These are phyloP conservation scores for Hebeloma cylindrosporum DNA, from an alignment of 768 basidiomycete genomes.

Conservation along the genomic window DNA sequence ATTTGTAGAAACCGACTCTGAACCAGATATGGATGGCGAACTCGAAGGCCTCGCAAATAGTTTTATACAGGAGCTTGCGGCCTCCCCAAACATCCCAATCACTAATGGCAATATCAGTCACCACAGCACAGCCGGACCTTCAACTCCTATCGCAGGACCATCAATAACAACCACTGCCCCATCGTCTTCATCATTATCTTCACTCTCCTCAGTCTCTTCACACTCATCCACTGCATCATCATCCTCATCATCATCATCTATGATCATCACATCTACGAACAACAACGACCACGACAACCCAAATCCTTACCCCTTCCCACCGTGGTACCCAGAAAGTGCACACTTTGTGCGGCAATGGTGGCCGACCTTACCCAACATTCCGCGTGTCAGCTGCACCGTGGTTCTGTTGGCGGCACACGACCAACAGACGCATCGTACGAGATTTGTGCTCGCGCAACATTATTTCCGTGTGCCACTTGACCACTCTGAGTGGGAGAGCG, in stretches of 20 bases:
- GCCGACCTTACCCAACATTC: conserved; percentile 65
- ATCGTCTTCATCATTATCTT: conserved; percentile 15
- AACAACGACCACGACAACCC: conserved; percentile 23
- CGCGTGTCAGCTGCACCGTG: conserved; percentile 70
- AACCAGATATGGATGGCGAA: conserved; percentile 3
- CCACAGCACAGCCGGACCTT: background rate
- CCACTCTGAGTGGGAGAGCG: conserved; percentile 32
- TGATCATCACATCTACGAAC: conserved; percentile 6
- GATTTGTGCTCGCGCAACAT: conserved; percentile 71
- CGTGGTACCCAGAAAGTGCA: conserved; percentile 72
- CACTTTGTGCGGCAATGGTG: conserved; percentile 84
- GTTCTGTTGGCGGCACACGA: conserved; percentile 66
- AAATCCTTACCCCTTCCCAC: conserved; percentile 66
- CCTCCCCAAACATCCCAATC: conserved; percentile 8
- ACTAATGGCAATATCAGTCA: conserved; percentile 11
- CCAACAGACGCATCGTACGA: conserved; percentile 54
- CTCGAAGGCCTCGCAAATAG: no score
- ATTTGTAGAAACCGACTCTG: conserved; percentile 9
- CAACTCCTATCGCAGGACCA: no score
- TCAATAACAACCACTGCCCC: conserved; percentile 4
- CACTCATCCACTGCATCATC: conserved; percentile 12
- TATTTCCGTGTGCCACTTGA: conserved; percentile 70
- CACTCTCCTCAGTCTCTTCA: conserved; percentile 10
- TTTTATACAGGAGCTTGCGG: background rate
- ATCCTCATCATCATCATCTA: background rate